phyloP scores from a whole-genome alignment of 2,329 filamentous ascomycete genomes.

The Scytalidium lignicola region DNA sequence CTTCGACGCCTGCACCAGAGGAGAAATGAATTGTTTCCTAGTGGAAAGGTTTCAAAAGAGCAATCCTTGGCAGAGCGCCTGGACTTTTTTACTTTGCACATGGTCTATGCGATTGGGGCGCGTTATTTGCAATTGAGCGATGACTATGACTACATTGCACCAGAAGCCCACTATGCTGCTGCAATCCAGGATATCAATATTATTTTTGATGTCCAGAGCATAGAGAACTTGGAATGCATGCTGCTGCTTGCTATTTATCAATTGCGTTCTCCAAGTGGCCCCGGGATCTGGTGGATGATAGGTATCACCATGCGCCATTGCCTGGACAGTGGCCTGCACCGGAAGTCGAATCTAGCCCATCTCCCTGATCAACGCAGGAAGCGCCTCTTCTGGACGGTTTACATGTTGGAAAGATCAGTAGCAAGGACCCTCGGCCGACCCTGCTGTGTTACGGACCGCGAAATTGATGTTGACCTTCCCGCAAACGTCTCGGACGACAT shows the following conservation, averaged over 20 bases:
- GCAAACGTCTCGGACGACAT: constrained; percentile 33
- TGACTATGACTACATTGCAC: background rate
- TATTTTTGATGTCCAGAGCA: background rate
- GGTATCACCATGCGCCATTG: background rate
- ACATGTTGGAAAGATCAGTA: constrained; percentile 40
- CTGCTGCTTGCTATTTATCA: background rate
- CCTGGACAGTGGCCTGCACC: background rate
- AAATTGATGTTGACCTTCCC: constrained; percentile 43
- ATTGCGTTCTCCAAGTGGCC: background rate
- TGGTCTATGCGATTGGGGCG: background rate
- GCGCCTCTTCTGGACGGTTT: constrained; percentile 44
- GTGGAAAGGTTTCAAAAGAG: background rate
- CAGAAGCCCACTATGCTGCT: background rate
- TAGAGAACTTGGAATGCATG: background rate
- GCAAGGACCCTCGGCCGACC: constrained; percentile 43
- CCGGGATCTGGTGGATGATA: background rate
- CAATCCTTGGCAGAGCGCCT: background rate
- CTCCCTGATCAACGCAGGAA: constrained; percentile 34
- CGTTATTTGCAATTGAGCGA: background rate
- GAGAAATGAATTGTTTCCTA: background rate
- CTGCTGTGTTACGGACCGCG: constrained; percentile 40
- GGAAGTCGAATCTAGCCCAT: background rate
- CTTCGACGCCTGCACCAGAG: background rate
- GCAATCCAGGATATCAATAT: background rate
- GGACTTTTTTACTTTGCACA: background rate